phyloP scores from a whole-genome alignment of 1,139 yeast genomes.

The Pneumocystis oryctolagi region DNA sequence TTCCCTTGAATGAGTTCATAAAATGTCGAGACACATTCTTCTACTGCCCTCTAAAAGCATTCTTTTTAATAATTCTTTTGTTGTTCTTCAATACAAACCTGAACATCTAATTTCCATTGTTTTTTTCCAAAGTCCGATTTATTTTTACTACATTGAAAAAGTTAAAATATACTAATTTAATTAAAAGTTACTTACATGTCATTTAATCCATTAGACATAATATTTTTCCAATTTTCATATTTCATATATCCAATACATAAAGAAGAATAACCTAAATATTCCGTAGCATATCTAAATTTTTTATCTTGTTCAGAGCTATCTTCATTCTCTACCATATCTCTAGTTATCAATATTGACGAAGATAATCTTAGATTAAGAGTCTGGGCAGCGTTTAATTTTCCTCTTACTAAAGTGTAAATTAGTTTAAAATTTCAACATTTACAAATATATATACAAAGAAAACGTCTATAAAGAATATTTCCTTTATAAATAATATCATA shows the following conservation, averaged over 20 bases:
- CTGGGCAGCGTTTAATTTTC: slow-evolving; percentile 9
- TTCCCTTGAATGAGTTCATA: slow-evolving; percentile 5
- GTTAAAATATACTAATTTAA: not conserved
- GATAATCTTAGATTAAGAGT: slow-evolving; percentile 5
- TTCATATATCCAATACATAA: slow-evolving; percentile 5
- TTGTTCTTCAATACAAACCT: not conserved
- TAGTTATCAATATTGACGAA: slow-evolving; percentile 4
- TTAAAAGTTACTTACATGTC: not conserved
- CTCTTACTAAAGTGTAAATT: not conserved
- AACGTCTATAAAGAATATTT: slow-evolving; percentile 7
- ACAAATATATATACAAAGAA: not conserved
- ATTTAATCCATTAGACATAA: slow-evolving; percentile 3
- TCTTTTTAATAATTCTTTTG: not conserved
- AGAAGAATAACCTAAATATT: slow-evolving; percentile 9
- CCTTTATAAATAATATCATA: slow-evolving; percentile 7
- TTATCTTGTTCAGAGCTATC: slow-evolving; percentile 2
- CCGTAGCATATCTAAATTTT: slow-evolving; percentile 8
- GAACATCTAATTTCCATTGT: slow-evolving; percentile 9
- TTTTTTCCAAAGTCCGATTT: slow-evolving; percentile 6
- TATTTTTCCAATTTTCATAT: slow-evolving; percentile 10
- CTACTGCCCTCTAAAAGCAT: not conserved
- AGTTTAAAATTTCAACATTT: not conserved
- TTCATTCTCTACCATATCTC: slow-evolving; percentile 4
- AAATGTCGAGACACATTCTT: slow-evolving; percentile 4
- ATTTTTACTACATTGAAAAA: slow-evolving; percentile 2